Base-by-base conservation (phyloP, 1,139 yeast genomes). In the Geotrichum phurueaensis region DNA sequence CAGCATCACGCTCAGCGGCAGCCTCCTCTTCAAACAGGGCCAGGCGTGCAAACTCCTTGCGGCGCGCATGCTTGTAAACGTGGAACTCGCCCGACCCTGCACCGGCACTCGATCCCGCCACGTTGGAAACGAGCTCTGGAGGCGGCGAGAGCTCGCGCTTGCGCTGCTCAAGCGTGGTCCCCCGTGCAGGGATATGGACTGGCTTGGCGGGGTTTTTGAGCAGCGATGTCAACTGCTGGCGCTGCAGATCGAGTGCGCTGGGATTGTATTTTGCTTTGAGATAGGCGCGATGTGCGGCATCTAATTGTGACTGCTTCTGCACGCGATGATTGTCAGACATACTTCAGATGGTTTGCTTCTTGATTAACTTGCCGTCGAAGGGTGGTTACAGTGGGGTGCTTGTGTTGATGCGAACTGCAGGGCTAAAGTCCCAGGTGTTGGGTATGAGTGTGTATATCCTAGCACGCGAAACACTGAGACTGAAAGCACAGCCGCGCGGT, bases 51-150 rank as follows among this genome's bases (percentile, higher is more conserved):
- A 64, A 61, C 60, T 73, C 75, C 57, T 71, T 65, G 29, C 76
- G 67, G 57, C 75, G 65, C 20, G 72, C 68, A 33, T 70, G 68
- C 63, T 75, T 75, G 66, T 72, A 73, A 25, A 72, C 69, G 62
- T 75, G 78, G 59, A 75, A 75, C 56, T 75, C 76, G 10, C 77
- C 78, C 0, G 78, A 72, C 5, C 77, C 75, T 0, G 77, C 75
- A n/a, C 75, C 78, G 1, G 78, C 71, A 54, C 71, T 68, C 1
- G 77, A 72, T 2, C 77, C 74, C 10, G 69, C 60, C 13, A 67
- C 63, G 53, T 67, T 68, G 53, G 63, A 60, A 12, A 67, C 66
- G 31, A 66, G 56, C 31, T 67, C 68, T 7, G 70, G 68, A 6
- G 69, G 66, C 10, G 69, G 65, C 4, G 67, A 60, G 36, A 62